Conservation (phyloP, 2,329 filamentous ascomycete genomes). For the Xenoacremonium recifei region DNA sequence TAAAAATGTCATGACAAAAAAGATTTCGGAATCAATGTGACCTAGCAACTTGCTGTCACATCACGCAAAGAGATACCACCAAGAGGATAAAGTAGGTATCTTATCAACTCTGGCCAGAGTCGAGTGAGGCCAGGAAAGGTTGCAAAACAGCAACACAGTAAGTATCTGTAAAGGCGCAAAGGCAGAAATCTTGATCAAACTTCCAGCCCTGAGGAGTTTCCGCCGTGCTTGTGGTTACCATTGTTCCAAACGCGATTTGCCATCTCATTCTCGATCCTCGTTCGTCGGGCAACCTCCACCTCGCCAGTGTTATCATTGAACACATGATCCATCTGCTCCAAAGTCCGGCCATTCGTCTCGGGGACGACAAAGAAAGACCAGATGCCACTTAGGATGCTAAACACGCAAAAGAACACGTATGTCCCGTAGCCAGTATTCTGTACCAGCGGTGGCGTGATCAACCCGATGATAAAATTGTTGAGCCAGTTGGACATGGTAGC, state of each 20-base stretch:
- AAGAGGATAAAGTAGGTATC: too few relatives aligned
- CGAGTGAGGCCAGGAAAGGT: too few relatives aligned
- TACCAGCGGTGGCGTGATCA: conserved; percentile 1
- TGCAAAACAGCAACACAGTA: too few relatives aligned
- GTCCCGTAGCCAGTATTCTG: background rate
- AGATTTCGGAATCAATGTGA: too few relatives aligned
- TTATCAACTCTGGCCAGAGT: too few relatives aligned
- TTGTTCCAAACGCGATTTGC: background rate
- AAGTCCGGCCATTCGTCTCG: background rate
- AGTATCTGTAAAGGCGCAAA: too few relatives aligned
- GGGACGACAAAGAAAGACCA: background rate
- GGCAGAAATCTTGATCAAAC: too few relatives aligned
- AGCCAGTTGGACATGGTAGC: conserved; percentile 1
- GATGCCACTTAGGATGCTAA: background rate
- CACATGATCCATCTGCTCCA: background rate
- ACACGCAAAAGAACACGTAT: background rate
- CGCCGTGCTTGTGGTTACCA: background rate
- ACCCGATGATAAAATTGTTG: conserved; percentile 6
- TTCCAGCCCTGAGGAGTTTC: background rate
- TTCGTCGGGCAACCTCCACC: background rate
- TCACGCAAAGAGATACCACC: too few relatives aligned
- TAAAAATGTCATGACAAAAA: too few relatives aligned
- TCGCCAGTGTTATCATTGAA: background rate
- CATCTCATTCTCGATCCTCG: background rate
- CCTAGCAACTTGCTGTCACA: too few relatives aligned